These are phyloP conservation scores for Pelargonium citronellum DNA, from an alignment of 441 rosid species.

Conservation along the genomic window DNA sequence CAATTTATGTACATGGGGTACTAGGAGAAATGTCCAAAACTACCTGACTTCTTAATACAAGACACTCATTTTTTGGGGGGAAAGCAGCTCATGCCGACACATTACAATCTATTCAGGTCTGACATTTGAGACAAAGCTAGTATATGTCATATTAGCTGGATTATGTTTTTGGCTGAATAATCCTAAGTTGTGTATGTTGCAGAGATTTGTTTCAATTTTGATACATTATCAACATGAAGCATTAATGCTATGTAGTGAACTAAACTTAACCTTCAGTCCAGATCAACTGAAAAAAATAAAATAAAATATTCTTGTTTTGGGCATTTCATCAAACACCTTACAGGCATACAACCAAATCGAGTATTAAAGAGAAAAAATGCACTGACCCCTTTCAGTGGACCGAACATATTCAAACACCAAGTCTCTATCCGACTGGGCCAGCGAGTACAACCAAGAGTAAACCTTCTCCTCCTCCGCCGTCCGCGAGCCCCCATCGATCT, in stretches of 20 bases:
- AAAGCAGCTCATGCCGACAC: background rate
- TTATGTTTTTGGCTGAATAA: background rate
- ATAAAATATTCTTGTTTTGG: background rate
- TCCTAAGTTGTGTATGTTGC: too few relatives aligned
- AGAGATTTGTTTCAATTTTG: too few relatives aligned
- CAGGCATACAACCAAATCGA: background rate
- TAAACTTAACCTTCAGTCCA: background rate
- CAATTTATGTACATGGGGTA: too few relatives aligned
- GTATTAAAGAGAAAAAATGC: background rate
- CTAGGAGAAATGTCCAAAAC: too few relatives aligned
- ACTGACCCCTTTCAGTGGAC: constrained; percentile 62
- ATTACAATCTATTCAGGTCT: too few relatives aligned
- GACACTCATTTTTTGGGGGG: background rate
- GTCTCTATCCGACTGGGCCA: constrained; percentile 49
- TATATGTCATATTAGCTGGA: background rate
- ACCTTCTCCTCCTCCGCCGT: constrained; percentile 59
- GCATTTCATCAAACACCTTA: constrained; percentile 22
- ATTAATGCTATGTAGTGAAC: background rate
- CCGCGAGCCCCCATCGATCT: constrained; percentile 46
- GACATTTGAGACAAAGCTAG: too few relatives aligned
- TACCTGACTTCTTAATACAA: too few relatives aligned
- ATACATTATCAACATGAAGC: background rate
- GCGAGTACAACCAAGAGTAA: constrained; percentile 50
- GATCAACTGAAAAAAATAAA: background rate
- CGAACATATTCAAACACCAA: constrained; percentile 57